These are phyloP conservation scores for Cystobasidium onofrii DNA, from an alignment of 768 basidiomycete genomes.

Conservation along the genomic window DNA sequence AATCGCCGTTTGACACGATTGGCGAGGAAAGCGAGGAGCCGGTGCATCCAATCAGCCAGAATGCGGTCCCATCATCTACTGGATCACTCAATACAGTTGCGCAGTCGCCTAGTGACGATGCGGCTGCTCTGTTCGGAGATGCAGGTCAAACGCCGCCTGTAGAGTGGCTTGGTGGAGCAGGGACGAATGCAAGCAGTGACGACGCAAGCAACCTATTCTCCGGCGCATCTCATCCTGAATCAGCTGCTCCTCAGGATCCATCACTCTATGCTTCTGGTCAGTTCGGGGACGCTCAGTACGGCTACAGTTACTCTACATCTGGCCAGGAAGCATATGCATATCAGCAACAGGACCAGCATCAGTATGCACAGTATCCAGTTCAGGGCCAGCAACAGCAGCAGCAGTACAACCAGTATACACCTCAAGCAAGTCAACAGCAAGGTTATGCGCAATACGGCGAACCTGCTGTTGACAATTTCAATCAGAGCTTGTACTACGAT, in stretches of 20 bases:
- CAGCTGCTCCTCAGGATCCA: background rate
- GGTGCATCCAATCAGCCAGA: background rate
- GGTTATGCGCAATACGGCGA: background rate
- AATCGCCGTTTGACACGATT: constrained; percentile 7
- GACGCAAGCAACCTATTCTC: background rate
- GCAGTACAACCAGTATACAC: background rate
- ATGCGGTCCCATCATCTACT: background rate
- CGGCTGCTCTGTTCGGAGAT: constrained; percentile 9
- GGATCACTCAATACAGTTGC: background rate
- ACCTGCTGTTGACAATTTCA: constrained; percentile 5
- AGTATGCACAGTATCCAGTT: background rate
- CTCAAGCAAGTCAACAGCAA: background rate
- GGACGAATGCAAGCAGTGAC: background rate
- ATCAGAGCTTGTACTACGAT: constrained; percentile 10
- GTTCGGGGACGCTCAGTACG: background rate
- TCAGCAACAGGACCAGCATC: background rate
- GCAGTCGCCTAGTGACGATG: background rate
- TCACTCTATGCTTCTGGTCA: constrained; percentile 3
- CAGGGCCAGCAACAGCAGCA: background rate
- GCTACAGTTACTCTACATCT: background rate
- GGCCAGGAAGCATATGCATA: background rate
- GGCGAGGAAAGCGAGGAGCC: constrained; percentile 17
- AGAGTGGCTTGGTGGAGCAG: constrained; percentile 10
- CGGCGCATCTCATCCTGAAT: background rate
- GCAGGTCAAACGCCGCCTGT: background rate